Base-by-base conservation (phyloP, 2,329 filamentous ascomycete genomes). In the Trichothecium roseum region DNA sequence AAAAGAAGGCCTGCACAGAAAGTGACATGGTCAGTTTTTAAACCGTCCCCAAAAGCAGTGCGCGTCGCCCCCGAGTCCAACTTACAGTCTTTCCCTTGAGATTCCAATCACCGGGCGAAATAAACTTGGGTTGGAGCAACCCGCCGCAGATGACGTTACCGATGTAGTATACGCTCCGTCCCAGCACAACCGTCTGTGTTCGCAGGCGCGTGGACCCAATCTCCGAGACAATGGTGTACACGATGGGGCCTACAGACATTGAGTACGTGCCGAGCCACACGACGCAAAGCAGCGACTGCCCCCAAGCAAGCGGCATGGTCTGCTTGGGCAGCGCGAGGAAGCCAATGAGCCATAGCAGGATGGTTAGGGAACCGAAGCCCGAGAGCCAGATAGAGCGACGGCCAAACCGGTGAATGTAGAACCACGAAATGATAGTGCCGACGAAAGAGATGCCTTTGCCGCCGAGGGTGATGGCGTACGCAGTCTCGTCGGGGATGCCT, bases 241-340 rank as follows among this genome's bases (percentile, higher is more conserved):
- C 55, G 37, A 66, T 61, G 5, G 62, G 63, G 0, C 63, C 63
- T 28, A 64, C 57, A 18, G 55, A 54, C 53, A 65, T 60, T 7
- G 55, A 61, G 45, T 65, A 66, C 5, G 54, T 49, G 32, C 55
- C 56, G 3, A 64, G 54, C 63, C 64, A 70, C 18, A 65, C 57
- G 22, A 69, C 40, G 22, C 59, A 57, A 4, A 68, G 54, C 1
- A 56, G 41, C 0, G 59, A 59, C 37, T 66, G 61, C 2, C 49
- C 57, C 58, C 59, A 64, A 5, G 56, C 53, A 5, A 65, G 46
- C 3, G 48, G 26, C 16, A 40, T 42, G 2, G 48, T 53, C 36
- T 62, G 55, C n/a, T 54, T 55, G 5, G 57, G 52, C 13, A 54
- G 38, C 12, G 60, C 56, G 2, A 68, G 49, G 32, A 65, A 54